phyloP scores from a whole-genome alignment of 2,329 filamentous ascomycete species.

The Colletotrichum gigasporum region DNA sequence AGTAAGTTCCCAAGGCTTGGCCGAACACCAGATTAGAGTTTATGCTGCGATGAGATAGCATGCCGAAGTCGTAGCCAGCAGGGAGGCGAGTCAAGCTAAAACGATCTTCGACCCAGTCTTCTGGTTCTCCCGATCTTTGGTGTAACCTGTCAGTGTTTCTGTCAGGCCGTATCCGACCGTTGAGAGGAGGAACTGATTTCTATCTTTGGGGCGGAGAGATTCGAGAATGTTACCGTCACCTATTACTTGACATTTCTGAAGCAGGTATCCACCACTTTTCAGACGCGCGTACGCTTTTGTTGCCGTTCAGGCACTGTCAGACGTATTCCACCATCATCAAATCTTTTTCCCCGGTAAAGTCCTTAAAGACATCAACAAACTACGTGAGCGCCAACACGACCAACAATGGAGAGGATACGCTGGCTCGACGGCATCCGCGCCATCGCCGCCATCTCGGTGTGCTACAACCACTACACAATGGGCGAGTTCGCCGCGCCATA shows the following conservation, averaged over 20 bases:
- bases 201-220: too few relatives aligned
- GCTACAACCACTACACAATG: slow-evolving; percentile 8
- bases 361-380: too few relatives aligned
- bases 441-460: slow-evolving; percentile 6
- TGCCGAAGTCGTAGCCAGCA: too few relatives aligned
- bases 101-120: not conserved
- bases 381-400: not conserved
- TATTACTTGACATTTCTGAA: too few relatives aligned
- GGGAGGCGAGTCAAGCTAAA: not conserved
- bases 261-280: too few relatives aligned
- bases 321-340: too few relatives aligned
- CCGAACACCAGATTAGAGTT: not conserved
- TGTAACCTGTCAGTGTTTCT: not conserved
- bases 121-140: not conserved
- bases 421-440: slow-evolving; percentile 12
- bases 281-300: too few relatives aligned
- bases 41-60: not conserved
- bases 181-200: too few relatives aligned
- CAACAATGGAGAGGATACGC: slow-evolving; percentile 6
- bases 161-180: too few relatives aligned
- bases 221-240: too few relatives aligned
- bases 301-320: too few relatives aligned
- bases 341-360: too few relatives aligned
- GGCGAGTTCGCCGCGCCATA: slow-evolving; percentile 3
- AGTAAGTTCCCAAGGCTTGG: not conserved